phyloP scores from a whole-genome alignment of 371 early-diverging fungal species.

The Mucor saturninus region DNA sequence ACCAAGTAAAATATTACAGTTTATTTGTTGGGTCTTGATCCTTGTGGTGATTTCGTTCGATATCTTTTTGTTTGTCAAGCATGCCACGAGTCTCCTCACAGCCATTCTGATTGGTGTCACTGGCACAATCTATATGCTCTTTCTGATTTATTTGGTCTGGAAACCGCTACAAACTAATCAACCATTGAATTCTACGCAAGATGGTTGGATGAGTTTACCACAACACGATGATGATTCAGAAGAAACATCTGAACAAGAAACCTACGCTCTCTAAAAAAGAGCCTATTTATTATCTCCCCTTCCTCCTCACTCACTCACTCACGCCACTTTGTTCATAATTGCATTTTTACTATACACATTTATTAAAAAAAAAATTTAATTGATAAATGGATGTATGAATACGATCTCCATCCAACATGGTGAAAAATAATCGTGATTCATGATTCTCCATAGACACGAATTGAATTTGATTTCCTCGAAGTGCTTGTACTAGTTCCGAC shows the following conservation, averaged over 20 bases:
- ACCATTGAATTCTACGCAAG: neutral
- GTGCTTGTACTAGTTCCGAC: conserved; percentile 25
- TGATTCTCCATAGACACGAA: conserved; percentile 8
- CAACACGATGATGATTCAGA: conserved; percentile 16
- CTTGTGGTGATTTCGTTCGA: conserved; percentile 54
- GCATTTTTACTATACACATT: neutral
- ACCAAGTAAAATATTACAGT: conserved; percentile 30
- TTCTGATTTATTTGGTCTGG: conserved; percentile 31
- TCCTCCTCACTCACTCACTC: neutral
- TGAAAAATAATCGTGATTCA: conserved; percentile 17
- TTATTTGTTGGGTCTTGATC: conserved; percentile 37
- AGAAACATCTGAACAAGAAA: conserved; percentile 12
- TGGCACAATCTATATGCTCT: conserved; percentile 19
- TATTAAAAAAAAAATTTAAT: conserved; percentile 14
- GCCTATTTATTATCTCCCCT: neutral
- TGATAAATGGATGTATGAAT: conserved; percentile 20
- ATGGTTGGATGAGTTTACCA: conserved; percentile 31
- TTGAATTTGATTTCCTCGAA: conserved; percentile 21
- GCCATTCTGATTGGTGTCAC: conserved; percentile 19
- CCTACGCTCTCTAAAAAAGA: conserved; percentile 19
- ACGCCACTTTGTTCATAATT: neutral
- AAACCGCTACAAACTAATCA: conserved; percentile 14
- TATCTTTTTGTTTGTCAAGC: conserved; percentile 52
- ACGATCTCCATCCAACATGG: conserved; percentile 17
- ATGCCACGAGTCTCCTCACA: conserved; percentile 23